phyloP scores from a whole-genome alignment of 257 asterid genomes.

The Solanum dulcamara region DNA sequence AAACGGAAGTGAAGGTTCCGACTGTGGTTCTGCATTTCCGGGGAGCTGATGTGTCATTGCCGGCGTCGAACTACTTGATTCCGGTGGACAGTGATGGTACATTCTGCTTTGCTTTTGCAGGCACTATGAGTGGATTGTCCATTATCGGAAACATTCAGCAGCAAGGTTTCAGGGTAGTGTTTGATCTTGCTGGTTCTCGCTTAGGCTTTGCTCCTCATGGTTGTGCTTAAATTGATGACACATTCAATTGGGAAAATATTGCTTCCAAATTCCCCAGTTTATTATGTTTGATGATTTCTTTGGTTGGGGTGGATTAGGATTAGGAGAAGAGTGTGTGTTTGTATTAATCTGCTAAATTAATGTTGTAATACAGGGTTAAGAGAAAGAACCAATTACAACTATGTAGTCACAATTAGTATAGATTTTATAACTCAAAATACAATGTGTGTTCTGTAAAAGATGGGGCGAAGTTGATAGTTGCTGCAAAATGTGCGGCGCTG shows the following conservation, averaged over 20 bases:
- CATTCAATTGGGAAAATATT: neutral
- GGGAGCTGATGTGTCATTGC: conserved; percentile 73
- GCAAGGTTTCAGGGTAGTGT: conserved; percentile 33
- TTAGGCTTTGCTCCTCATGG: conserved; percentile 33
- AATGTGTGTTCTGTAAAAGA: neutral
- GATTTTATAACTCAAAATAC: neutral
- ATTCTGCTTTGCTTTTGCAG: conserved; percentile 94
- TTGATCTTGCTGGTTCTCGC: conserved; percentile 23
- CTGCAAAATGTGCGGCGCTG: neutral
- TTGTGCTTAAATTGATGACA: conserved; percentile 9
- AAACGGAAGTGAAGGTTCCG: conserved; percentile 75
- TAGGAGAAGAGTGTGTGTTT: neutral
- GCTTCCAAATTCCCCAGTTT: neutral
- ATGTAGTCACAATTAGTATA: neutral
- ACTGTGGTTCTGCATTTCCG: conserved; percentile 72
- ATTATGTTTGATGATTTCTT: neutral
- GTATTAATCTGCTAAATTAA: neutral
- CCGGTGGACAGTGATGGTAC: conserved; percentile 66
- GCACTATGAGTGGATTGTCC: conserved; percentile 46
- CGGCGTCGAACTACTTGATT: conserved; percentile 83
- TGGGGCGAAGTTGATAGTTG: neutral
- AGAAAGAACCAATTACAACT: neutral
- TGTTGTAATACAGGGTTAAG: neutral
- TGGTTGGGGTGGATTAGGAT: neutral
- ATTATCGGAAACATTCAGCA: conserved; percentile 42